Base-by-base conservation (phyloP, 75 land plant genomes). In the Cryptomeria japonica region DNA sequence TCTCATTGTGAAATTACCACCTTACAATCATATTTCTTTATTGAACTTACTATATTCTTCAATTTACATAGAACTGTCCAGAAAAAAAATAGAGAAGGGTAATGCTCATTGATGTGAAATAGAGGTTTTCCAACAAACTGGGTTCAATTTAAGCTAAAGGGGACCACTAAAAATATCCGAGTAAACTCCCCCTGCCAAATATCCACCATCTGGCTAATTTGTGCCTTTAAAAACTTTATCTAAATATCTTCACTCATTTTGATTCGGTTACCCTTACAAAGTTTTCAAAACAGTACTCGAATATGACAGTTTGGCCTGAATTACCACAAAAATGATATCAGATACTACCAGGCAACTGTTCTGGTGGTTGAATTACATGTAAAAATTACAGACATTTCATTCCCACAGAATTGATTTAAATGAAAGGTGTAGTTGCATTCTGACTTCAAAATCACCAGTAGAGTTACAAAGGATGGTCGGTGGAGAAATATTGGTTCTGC, bases 111-210 rank as follows among this genome's bases (percentile, higher is more conserved):
- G 68, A 61, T 61, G 6, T 61, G 25, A 22, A 61, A 19, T 61
- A 61, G 68, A 61, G 28, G 36, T 25, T 12, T 73, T 32, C 76
- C 76, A 73, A 73, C 76, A 73, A 73, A 31, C 76, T 73, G 76
- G 36, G 36, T 73, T 2, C 31, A 73, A 73, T 44, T 28, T 28
- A 61, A 16, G 68, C 28, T 61, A 16, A 70, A 12, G 75, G 75
- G 32, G 8, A 12, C 32, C n/a, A n/a, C 12, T 70, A 72, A 42
- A 42, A 42, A 42, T 42, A 58, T 85, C 86, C 73, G 82, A 49
- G 88, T 91, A 84, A 92, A 34, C 47, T 92, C 96, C 22, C 93
- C 90, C 86, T 90, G 92, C 96, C 93, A 92, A 18, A 86, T 53
- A 22, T 68, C 68, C 47, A 85, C 86, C 80, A 85, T 88, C 86